A percentile compares a stretch with the other conserved stretches of the same genome.
phyloP scores from a whole-genome alignment of 768 basidiomycete species.

The Tulasnella sp. region DNA sequence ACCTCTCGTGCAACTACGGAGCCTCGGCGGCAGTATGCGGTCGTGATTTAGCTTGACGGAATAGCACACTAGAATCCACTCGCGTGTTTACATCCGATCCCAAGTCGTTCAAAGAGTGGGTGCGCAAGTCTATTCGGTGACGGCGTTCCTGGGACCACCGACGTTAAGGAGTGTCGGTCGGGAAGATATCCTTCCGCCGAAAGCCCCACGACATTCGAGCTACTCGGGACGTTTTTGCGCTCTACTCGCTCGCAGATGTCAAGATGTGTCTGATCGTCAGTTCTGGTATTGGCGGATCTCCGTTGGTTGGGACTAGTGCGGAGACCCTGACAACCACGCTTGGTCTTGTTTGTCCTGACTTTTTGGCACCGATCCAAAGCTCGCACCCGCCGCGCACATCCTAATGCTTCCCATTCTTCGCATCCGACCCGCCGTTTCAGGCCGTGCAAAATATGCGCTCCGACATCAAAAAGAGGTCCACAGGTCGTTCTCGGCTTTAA shows the following conservation, averaged over 20 bases:
- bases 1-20: not conserved
- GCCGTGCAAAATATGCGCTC: not conserved
- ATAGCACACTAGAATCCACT: not conserved
- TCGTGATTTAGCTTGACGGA: not conserved
- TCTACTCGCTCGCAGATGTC: not conserved
- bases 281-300: not conserved
- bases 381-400: not conserved
- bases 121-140: not conserved
- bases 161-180: not conserved
- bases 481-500: not conserved
- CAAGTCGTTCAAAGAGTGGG: not conserved
- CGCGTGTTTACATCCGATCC: not conserved
- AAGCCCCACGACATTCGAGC: not conserved
- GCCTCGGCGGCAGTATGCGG: not conserved
- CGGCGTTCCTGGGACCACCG: not conserved
- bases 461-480: not conserved
- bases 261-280: not conserved
- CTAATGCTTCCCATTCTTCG: slow-evolving; percentile 6
- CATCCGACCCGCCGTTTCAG: not conserved
- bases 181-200: not conserved
- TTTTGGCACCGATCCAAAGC: not conserved
- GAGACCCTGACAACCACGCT: slow-evolving; percentile 15
- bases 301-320: not conserved
- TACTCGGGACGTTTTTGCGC: not conserved
- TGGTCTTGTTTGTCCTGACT: not conserved